Percentiles rank a stretch among this genome's conserved stretches.
These are phyloP conservation scores for Postia placenta DNA, from an alignment of 768 basidiomycete species.

Conservation along the genomic window DNA sequence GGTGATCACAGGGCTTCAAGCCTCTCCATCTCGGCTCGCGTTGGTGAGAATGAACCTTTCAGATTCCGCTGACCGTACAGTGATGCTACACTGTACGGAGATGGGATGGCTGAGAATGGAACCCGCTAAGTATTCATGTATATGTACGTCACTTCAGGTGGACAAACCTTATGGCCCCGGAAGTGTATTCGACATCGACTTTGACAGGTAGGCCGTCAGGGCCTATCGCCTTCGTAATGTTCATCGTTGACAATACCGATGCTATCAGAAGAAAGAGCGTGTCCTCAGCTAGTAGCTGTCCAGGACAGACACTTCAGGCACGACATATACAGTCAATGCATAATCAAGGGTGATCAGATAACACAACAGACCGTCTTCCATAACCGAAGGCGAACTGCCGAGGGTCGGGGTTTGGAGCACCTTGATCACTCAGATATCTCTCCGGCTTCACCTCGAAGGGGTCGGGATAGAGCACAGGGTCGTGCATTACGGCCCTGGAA, in stretches of 20 bases:
- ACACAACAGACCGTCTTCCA: constrained; percentile 8
- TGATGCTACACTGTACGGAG: background rate
- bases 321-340: no score
- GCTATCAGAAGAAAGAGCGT: constrained; percentile 14
- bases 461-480: constrained; percentile 7
- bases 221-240: constrained; percentile 10
- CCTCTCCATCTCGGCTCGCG: no score
- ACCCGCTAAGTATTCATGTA: no score
- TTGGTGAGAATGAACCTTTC: background rate
- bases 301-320: constrained; percentile 9
- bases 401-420: background rate
- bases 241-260: constrained; percentile 12
- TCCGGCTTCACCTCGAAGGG: constrained; percentile 6
- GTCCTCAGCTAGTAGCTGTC: constrained; percentile 13
- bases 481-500: constrained; percentile 9
- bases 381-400: constrained; percentile 11
- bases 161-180: no score
- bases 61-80: background rate
- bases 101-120: background rate
- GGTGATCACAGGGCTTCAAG: no score
- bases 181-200: constrained; percentile 4
- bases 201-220: constrained; percentile 4
- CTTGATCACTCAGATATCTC: background rate
- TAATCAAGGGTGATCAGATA: no score
- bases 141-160: constrained; percentile 6